phyloP scores from a whole-genome alignment of 768 basidiomycete species.

The Amylocystis lapponica region DNA sequence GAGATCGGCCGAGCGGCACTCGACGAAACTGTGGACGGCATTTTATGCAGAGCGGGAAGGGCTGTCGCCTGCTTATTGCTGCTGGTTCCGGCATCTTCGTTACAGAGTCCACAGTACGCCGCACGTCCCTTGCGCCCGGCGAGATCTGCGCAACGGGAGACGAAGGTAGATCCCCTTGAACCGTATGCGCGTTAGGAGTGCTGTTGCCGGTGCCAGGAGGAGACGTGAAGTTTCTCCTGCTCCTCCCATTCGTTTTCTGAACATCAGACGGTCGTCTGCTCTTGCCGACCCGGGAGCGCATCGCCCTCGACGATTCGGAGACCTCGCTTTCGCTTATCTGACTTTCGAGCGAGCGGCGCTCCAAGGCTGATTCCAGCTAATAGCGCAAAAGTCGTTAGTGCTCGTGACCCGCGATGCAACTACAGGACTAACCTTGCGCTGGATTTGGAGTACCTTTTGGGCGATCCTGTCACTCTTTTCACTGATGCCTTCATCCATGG shows the following conservation, averaged over 20 bases:
- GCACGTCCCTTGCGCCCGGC: no score
- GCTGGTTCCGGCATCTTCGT: no score
- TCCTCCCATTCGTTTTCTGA: constrained; percentile 6
- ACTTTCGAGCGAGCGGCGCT: constrained; percentile 34
- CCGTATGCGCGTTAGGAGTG: no score
- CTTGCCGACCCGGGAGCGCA: constrained; percentile 10
- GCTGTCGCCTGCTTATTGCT: constrained; percentile 8
- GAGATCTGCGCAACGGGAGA: constrained; percentile 3
- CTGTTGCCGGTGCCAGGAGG: constrained; percentile 1
- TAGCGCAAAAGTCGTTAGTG: neutral
- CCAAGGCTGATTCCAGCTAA: constrained; percentile 72
- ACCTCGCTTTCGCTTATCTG: constrained; percentile 39
- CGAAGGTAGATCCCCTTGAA: constrained; percentile 6
- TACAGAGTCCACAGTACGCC: no score
- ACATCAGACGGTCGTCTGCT: constrained; percentile 6
- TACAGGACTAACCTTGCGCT: constrained; percentile 65
- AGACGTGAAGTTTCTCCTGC: constrained; percentile 13
- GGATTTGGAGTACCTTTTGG: constrained; percentile 82
- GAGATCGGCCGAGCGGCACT: constrained; percentile 21
- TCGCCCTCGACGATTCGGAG: constrained; percentile 15
- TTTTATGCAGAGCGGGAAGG: constrained; percentile 25
- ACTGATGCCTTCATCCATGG: constrained; percentile 83
- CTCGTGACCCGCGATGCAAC: neutral
- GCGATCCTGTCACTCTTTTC: constrained; percentile 84
- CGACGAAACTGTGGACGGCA: constrained; percentile 29